Percentiles rank a stretch among this genome's conserved stretches.
Evolutionary conservation across 2,329 filamentous ascomycete genomes (phyloP).

Genomic region (Colletotrichum viniferum): DNA sequence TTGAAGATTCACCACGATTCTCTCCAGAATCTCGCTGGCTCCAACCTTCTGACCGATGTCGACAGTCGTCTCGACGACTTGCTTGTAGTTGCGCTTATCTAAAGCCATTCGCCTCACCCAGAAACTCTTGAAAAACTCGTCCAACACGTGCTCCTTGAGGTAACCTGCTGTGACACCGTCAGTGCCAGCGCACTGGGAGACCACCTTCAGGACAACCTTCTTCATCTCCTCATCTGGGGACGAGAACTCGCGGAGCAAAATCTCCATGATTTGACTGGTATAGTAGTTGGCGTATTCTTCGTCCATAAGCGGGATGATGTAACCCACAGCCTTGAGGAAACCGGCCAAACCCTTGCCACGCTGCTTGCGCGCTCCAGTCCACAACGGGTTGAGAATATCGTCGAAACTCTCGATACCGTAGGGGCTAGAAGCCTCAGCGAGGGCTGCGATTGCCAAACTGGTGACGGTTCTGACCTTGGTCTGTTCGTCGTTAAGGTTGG

Average conservation of each 20-base stretch:
- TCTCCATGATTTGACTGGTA: constrained; percentile 98
- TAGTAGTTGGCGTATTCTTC: constrained; percentile 99
- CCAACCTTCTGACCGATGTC: constrained; percentile 98
- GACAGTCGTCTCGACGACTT: constrained; percentile 97
- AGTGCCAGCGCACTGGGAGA: constrained; percentile 93
- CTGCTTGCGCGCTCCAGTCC: constrained; percentile 96
- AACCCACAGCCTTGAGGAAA: constrained; percentile 96
- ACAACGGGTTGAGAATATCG: constrained; percentile 94
- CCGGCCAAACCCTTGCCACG: constrained; percentile 94
- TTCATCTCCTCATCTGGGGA: constrained; percentile 99
- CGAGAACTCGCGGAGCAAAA: constrained; percentile 91
- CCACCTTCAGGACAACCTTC: constrained; percentile 96
- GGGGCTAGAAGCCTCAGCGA: constrained; percentile 95
- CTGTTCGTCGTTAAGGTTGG: constrained; percentile 96
- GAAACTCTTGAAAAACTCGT: constrained; percentile 98
- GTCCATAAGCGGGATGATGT: constrained; percentile 98
- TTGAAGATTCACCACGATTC: constrained; percentile 94
- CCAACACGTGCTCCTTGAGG: constrained; percentile 91
- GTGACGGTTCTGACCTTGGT: constrained; percentile 97
- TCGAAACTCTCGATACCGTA: constrained; percentile 99
- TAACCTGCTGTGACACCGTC: constrained; percentile 95
- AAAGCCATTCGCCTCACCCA: constrained; percentile 97
- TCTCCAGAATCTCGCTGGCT: constrained; percentile 90
- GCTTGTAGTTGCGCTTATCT: constrained; percentile 96
- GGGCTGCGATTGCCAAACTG: constrained; percentile 88